Conservation (phyloP, 768 basidiomycete genomes). For the Tulasnella sp. region DNA sequence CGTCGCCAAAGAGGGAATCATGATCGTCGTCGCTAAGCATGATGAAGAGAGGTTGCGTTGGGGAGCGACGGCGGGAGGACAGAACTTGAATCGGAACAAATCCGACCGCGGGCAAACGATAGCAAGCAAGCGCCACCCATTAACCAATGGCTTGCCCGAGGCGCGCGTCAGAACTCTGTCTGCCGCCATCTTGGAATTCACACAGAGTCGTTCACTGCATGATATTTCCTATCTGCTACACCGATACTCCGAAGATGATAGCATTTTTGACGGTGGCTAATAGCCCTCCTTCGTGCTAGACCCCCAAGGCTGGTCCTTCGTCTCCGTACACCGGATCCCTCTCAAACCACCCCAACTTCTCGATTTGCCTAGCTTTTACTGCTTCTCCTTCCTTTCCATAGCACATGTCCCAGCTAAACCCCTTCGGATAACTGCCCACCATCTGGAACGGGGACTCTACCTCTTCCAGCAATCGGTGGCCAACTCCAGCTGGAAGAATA, state of each 20-base stretch:
- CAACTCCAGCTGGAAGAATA: constrained; percentile 43
- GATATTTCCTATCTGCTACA: not conserved
- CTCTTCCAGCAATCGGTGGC: constrained; percentile 39
- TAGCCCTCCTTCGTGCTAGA: not conserved
- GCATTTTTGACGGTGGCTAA: not conserved
- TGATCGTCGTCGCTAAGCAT: constrained; percentile 24
- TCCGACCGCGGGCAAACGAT: not conserved
- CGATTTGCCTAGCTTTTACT: constrained; percentile 34
- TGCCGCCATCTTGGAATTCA: not conserved
- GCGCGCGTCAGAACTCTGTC: not conserved
- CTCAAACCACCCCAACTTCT: constrained; percentile 39
- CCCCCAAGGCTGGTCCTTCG: constrained; percentile 34
- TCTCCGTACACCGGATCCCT: constrained; percentile 43
- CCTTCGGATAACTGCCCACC: constrained; percentile 43
- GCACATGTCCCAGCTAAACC: constrained; percentile 42
- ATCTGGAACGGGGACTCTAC: constrained; percentile 38
- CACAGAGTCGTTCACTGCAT: not conserved
- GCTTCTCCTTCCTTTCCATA: constrained; percentile 37
- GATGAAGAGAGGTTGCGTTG: not conserved
- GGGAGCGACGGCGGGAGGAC: no score
- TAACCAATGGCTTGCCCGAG: not conserved
- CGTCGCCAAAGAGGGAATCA: constrained; percentile 21
- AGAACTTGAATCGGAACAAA: not conserved
- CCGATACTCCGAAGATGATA: not conserved
- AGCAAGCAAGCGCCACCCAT: not conserved